Evolutionary conservation across 352 stramenopile genomes (phyloP).

Genomic region (Pythium dissotocum): DNA sequence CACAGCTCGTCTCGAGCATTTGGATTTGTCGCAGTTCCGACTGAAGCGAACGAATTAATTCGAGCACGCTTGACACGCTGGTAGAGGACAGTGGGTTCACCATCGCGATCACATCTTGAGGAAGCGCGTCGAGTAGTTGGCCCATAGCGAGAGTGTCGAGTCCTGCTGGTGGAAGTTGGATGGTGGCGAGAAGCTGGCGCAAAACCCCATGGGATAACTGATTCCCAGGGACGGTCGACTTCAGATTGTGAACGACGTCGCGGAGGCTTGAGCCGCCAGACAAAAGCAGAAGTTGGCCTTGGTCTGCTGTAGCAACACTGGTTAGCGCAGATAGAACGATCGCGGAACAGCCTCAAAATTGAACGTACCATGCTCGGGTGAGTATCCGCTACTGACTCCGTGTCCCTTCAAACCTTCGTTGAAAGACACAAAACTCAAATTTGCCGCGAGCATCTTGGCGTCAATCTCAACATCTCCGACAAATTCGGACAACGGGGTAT

Average conservation of each 20-base stretch:
- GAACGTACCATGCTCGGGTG: neutral
- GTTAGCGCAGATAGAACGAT: neutral
- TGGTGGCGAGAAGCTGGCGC: constrained; percentile 10
- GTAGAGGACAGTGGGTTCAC: constrained; percentile 13
- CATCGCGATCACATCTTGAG: constrained; percentile 9
- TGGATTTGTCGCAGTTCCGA: constrained; percentile 4
- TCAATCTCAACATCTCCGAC: constrained; percentile 13
- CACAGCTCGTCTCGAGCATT: neutral
- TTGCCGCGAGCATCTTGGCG: neutral
- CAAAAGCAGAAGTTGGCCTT: constrained; percentile 12
- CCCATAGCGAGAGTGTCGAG: neutral
- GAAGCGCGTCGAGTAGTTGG: neutral
- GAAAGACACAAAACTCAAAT: neutral
- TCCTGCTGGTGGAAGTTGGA: neutral
- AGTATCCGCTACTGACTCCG: neutral
- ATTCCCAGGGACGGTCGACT: neutral
- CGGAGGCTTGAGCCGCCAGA: constrained; percentile 22
- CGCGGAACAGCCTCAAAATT: neutral
- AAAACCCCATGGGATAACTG: neutral
- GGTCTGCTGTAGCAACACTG: neutral
- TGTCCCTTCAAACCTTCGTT: neutral
- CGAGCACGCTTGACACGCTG: constrained; percentile 1
- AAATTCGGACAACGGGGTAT: neutral
- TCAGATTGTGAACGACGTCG: neutral
- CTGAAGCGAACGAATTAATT: constrained; percentile 12